phyloP scores from a whole-genome alignment of 1,284 basidiomycete genomes.

The Leccinum proximum region DNA sequence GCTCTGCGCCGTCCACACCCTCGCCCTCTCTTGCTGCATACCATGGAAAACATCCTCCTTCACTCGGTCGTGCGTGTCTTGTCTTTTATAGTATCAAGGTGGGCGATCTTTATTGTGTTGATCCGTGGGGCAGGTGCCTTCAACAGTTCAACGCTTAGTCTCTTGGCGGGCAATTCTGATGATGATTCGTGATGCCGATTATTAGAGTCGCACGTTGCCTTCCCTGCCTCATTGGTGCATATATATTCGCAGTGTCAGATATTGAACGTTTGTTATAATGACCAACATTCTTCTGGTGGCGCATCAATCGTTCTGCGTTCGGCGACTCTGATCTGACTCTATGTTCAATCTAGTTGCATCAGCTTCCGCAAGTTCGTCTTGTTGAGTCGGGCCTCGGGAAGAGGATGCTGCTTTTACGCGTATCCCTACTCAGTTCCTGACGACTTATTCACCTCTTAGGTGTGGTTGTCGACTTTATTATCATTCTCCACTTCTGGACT shows the following conservation, averaged over 20 bases:
- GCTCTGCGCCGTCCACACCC: constrained; percentile 39
- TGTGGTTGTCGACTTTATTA: background rate
- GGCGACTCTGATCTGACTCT: background rate
- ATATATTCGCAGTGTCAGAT: constrained; percentile 6
- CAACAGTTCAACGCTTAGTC: constrained; percentile 26
- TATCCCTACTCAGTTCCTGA: background rate
- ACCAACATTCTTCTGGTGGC: background rate
- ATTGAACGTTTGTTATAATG: constrained; percentile 9
- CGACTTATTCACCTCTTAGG: background rate
- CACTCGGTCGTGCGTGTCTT: constrained; percentile 27
- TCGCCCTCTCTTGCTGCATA: constrained; percentile 32
- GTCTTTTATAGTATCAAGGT: background rate
- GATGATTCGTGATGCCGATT: constrained; percentile 21
- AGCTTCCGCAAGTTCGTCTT: background rate
- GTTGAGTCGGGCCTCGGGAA: background rate
- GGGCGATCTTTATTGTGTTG: background rate
- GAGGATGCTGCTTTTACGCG: background rate
- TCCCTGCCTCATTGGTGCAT: constrained; percentile 10
- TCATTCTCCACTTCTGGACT: background rate
- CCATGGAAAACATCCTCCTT: constrained; percentile 27
- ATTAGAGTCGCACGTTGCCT: background rate
- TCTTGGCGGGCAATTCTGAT: constrained; percentile 27
- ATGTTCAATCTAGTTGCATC: background rate
- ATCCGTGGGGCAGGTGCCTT: constrained; percentile 22
- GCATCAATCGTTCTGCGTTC: background rate